These are phyloP conservation scores for Bremia lactucae DNA, from an alignment of 352 stramenopile genomes.

Conservation along the genomic window DNA sequence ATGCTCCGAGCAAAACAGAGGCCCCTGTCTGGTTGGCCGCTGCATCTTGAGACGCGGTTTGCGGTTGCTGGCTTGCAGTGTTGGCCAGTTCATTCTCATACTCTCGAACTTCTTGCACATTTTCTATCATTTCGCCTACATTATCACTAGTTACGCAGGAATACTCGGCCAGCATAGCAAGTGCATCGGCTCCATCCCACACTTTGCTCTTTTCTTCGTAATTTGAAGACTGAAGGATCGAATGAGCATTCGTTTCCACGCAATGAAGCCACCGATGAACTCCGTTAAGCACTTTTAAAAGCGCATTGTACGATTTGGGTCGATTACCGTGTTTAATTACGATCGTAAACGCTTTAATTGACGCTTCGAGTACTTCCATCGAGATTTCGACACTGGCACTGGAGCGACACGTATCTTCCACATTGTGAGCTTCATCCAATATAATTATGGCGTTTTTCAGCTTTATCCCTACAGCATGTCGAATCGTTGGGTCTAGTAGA, in stretches of 20 bases:
- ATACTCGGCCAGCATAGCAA: slow-evolving; percentile 68
- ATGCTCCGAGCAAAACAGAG: slow-evolving; percentile 31
- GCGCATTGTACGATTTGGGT: slow-evolving; percentile 34
- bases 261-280: slow-evolving; percentile 46
- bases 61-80: slow-evolving; percentile 9
- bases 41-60: slow-evolving; percentile 16
- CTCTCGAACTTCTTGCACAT: slow-evolving; percentile 36
- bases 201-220: slow-evolving; percentile 71
- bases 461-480: slow-evolving; percentile 52
- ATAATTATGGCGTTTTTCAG: slow-evolving; percentile 70
- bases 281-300: slow-evolving; percentile 60
- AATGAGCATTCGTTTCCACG: slow-evolving; percentile 29
- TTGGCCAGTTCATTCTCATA: slow-evolving; percentile 47
- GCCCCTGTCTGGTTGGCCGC: slow-evolving; percentile 16
- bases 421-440: slow-evolving; percentile 82
- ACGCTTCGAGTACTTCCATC: slow-evolving; percentile 28
- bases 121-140: slow-evolving; percentile 27
- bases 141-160: slow-evolving; percentile 38
- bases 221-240: slow-evolving; percentile 39
- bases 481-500: slow-evolving; percentile 67
- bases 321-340: slow-evolving; percentile 59
- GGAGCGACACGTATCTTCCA: slow-evolving; percentile 78
- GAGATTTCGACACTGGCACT: slow-evolving; percentile 70
- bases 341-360: slow-evolving; percentile 50
- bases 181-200: slow-evolving; percentile 44